Conservation (phyloP, 345 rosid species). For the Citropsis articulata region DNA sequence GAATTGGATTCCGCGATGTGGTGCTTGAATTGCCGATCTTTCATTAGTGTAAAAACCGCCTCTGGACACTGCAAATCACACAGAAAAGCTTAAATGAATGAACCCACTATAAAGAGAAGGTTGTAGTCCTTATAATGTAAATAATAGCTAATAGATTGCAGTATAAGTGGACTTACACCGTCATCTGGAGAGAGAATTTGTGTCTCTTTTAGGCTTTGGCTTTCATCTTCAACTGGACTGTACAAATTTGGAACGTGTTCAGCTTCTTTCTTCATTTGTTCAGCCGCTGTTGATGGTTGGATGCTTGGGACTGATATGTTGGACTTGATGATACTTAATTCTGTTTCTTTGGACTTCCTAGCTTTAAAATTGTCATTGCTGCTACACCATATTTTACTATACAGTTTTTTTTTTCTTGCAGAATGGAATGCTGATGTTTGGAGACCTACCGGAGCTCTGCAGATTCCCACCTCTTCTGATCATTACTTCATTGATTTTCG, state of each 20-base stretch:
- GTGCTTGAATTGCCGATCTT: constrained; percentile 29
- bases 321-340: constrained; percentile 24
- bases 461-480: constrained; percentile 30
- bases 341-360: constrained; percentile 30
- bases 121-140: background rate
- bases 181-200: constrained; percentile 29
- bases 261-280: constrained; percentile 29
- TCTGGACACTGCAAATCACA: constrained; percentile 34
- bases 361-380: constrained; percentile 25
- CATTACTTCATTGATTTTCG: constrained; percentile 37
- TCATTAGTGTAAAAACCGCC: constrained; percentile 12
- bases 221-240: constrained; percentile 18
- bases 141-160: constrained; percentile 5
- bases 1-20: constrained; percentile 19
- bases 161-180: constrained; percentile 42
- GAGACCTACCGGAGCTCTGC: constrained; percentile 27
- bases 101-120: background rate
- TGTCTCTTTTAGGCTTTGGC: constrained; percentile 25
- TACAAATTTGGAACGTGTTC: constrained; percentile 30
- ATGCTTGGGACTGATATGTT: constrained; percentile 24
- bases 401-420: constrained; percentile 38
- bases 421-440: constrained; percentile 27
- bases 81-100: constrained; percentile 10
- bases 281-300: constrained; percentile 19
- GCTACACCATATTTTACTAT: no score